Evolutionary conservation across 2,329 filamentous ascomycete species (phyloP), one percentile per base, ranked within the genome.

Genomic region (Didymosphaeria variabile): DNA sequence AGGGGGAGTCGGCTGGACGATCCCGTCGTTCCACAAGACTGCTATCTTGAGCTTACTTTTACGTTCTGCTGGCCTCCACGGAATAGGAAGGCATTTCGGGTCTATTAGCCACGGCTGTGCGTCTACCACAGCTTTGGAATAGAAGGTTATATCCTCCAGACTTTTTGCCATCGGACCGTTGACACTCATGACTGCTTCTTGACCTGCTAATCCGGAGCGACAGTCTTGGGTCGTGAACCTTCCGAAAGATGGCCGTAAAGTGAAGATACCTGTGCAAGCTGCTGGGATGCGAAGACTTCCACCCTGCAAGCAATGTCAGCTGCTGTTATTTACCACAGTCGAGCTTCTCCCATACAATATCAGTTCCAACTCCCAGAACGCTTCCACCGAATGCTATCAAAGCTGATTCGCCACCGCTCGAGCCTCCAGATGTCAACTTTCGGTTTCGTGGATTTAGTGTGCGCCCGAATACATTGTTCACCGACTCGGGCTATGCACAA

Each of bases 321-420:
- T 17, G 13, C n/a, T 26, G 12, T 42, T 31, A 7, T 40, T 9
- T 26, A 45, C 38, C 21, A 46, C 50, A 45, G 8, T 29, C 6
- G 38, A 21, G 34, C 10, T 21, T 15, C 15, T 17, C 3, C 61
- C 64, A 34, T 62, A 83, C 84, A 57, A 91, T 90, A 63, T 91
- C 88, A 0, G 88, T 88, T 1, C 88, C 88, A 0, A 90, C 80
- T 10, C 90, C 90, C 0, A 90, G 63, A 0, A 84, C 81, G 61
- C 85, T 87, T 17, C 89, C 90, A 10, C 78, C 76, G 59, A 91
- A 83, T 0, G 80, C 79, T 38, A 91, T 82, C 2, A 91, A 80
- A 0, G 89, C 88, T 6, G 85, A 84, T 71, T 91, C 90, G 47
- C 90, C 90, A 2, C 90, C 90, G 0, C 87, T 89, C 40, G 85